Conservation (phyloP, 140 eudicot genomes). For the Erigeron philadelphicus region DNA sequence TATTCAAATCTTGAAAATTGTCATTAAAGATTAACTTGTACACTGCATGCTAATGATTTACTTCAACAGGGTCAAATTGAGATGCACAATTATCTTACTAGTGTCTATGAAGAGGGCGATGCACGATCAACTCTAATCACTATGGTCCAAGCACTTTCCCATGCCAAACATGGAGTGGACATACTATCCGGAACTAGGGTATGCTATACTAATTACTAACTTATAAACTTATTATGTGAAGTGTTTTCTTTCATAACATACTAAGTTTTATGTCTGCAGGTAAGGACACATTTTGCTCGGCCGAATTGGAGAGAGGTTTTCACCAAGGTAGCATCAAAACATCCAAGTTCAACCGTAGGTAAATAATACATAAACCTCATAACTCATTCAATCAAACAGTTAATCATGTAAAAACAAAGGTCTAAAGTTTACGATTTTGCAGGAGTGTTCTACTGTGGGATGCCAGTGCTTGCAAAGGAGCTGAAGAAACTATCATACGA, state of each 20-base stretch:
- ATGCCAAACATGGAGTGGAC: slow-evolving; percentile 97
- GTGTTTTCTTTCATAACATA: background rate
- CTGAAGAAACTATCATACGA: slow-evolving; percentile 75
- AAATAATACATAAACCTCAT: slow-evolving; percentile 22
- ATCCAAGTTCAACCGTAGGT: slow-evolving; percentile 84
- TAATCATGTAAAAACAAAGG: background rate
- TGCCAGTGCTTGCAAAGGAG: slow-evolving; percentile 85
- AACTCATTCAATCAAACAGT: background rate
- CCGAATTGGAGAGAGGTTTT: slow-evolving; percentile 96
- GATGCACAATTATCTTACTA: slow-evolving; percentile 96
- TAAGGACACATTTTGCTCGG: slow-evolving; percentile 95
- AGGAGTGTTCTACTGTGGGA: slow-evolving; percentile 98
- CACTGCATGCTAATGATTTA: background rate
- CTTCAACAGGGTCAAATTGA: slow-evolving; percentile 81
- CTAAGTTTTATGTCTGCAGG: slow-evolving; percentile 46
- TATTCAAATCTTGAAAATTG: background rate
- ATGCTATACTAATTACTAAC: slow-evolving; percentile 28
- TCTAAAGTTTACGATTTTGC: slow-evolving; percentile 20
- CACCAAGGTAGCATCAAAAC: slow-evolving; percentile 58
- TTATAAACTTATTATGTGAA: background rate
- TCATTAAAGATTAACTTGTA: background rate
- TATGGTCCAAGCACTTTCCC: slow-evolving; percentile 94
- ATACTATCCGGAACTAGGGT: slow-evolving; percentile 94
- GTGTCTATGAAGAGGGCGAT: slow-evolving; percentile 98
- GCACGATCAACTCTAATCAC: slow-evolving; percentile 95